phyloP scores from a whole-genome alignment of 345 rosid species.

The Passiflora organensis region DNA sequence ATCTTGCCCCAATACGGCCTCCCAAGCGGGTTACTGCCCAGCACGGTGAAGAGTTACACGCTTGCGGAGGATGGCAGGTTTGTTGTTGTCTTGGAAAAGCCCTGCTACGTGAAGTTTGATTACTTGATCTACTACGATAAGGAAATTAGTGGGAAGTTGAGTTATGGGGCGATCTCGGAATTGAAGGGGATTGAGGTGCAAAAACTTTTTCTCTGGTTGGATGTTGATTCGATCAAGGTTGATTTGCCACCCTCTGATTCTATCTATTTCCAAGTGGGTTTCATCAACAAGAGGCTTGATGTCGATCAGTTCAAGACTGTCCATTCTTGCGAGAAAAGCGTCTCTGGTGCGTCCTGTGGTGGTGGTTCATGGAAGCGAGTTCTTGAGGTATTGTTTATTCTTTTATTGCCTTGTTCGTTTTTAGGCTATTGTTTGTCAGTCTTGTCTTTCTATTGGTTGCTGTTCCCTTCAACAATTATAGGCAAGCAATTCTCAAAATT shows the following conservation, averaged over 20 bases:
- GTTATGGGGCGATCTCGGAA: conserved; percentile 65
- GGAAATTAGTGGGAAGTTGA: conserved; percentile 56
- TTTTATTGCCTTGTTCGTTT: not conserved
- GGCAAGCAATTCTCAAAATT: too few relatives aligned
- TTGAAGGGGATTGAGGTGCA: conserved; percentile 83
- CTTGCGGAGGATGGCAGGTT: conserved; percentile 63
- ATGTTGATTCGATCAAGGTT: conserved; percentile 77
- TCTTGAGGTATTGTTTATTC: conserved; percentile 32
- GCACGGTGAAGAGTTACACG: conserved; percentile 48
- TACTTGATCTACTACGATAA: conserved; percentile 76
- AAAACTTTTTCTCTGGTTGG: conserved; percentile 68
- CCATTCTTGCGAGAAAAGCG: conserved; percentile 58
- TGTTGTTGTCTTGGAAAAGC: conserved; percentile 40
- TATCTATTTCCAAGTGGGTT: conserved; percentile 84
- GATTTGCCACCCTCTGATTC: conserved; percentile 82
- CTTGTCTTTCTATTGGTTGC: too few relatives aligned
- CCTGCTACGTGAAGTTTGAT: conserved; percentile 70
- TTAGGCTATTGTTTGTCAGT: too few relatives aligned
- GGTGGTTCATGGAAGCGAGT: conserved; percentile 27
- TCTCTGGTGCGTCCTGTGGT: conserved; percentile 30
- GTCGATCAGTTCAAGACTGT: conserved; percentile 72
- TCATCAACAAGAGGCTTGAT: conserved; percentile 84
- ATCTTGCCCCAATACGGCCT: conserved; percentile 86
- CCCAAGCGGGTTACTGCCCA: conserved; percentile 75
- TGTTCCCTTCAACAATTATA: too few relatives aligned